Evolutionary conservation across 495 filamentous ascomycete genomes (phyloP), one percentile per base, ranked within the genome.

Genomic region (Cercophora newfieldiana): DNA sequence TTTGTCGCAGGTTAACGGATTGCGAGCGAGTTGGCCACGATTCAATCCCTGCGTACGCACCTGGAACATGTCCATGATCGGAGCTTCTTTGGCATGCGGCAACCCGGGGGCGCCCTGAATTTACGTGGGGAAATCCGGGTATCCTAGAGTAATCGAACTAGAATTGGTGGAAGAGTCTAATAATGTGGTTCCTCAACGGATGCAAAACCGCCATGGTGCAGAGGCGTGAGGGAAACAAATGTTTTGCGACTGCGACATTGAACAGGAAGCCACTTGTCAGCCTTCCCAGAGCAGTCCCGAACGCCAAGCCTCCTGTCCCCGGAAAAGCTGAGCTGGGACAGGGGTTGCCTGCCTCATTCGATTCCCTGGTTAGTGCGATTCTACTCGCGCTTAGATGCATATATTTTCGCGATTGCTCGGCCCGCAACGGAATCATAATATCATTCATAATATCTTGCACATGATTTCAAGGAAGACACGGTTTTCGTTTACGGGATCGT

Each of bases 41-140:
- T 50, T 7, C 12, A 14, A n/a, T n/a, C n/a, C n/a, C n/a, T n/a
- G n/a, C n/a, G n/a, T n/a, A n/a, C 61, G 12, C 55, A 56, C 61
- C 61, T 63, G 61, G 61, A 63, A 63, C 61, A 63, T 63, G 51
- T 56, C 50, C 61, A 51, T 50, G n/a, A 1, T 30, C 21, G 1
- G 25, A 3, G 54, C 22, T 26, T n/a, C 21, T 2, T n/a, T 53
- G n/a, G 50, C 50, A 26, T 24, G 50, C 10, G 50, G 25, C 50
- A 26, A n/a, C n/a, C 48, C 21, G 18, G 6, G 18, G 6, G 16
- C 21, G 48, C 48, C 48, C 2, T 14, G 16, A 14, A 7, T 3
- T 19, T 8, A 26, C 22, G 19, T 3, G 21, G 50, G 50, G 21
- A 14, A 31, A 29, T 30, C 25, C 21, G 50, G 50, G 50, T 24